Base-by-base conservation (phyloP, 305 asterid genomes). In the Rubia tinctorum region DNA sequence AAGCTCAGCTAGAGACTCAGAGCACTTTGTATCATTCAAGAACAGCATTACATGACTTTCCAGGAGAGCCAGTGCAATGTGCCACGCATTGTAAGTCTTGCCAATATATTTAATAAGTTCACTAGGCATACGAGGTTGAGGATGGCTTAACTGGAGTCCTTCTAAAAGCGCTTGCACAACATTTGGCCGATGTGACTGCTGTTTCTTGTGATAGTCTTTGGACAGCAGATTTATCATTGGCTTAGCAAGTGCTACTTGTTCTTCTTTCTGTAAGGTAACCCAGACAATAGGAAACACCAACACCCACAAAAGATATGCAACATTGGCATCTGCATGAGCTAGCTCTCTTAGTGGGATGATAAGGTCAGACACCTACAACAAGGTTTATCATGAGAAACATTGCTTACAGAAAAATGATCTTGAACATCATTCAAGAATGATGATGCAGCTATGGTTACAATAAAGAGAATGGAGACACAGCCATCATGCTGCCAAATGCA, bases 51-150 rank as follows among this genome's bases (percentile, higher is more conserved):
- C 99, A 75, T 93, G 99, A 84, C 99, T 95, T 84, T 95, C 99
- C 81, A 95, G 93, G 79, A 95, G 88, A 30, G 92, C 92, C 71
- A 95, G 76, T 13, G 99, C 89, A 81, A 91, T 90, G 84, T 95
- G 97, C 98, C 99, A 95, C 23, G 99, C 99, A 83, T 95, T 95
- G 77, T 93, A 95, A 71, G 99, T 95, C 89, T 93, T 93, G 59
- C 99, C 99, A 71, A 95, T 95, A 80, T 89, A 95, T 80, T 93
- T 95, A 82, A 95, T 95, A 76, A 95, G 87, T 76, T 95, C 98
- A 69, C 99, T 95, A 84, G 99, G 99, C 98, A 95, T 95, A 61
- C 99, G 90, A 73, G 99, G 99, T 84, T 95, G 99, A 75, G 99
- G 98, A 76, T 93, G 99, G 81, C 99, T 93, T 80, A 93, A 82